Evolutionary conservation across 1,284 basidiomycete genomes (phyloP), one percentile per base, ranked within the genome.

Genomic region (Earliella scabrosa): DNA sequence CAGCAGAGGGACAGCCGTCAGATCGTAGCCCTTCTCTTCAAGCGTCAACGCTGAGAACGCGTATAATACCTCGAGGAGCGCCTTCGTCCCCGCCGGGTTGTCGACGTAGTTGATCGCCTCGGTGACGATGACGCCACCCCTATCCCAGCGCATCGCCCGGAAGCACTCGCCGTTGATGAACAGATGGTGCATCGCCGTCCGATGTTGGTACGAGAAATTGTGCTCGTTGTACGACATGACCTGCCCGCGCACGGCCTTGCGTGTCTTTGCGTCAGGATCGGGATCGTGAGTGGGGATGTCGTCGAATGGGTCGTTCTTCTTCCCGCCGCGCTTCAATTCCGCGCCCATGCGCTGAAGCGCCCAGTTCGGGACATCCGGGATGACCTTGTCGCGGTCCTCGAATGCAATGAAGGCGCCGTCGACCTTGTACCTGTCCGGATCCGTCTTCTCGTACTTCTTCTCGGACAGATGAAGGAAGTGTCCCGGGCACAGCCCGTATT

Each of bases 41-140:
- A 38, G 34, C 10, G 20, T 35, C 14, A 61, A 31, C 24, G 38
- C 4, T 4, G 38, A 36, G n/a, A 56, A 64, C 2, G 43, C 34
- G 53, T 59, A 62, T 9, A 64, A 27, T n/a, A 63, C 54, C n/a
- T 58, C 46, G 18, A 53, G 31, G 2, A 66, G 46, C 11, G 48
- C 3, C 9, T 18, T 14, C 2, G 64, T 59, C 9, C 57, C 32
- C 4, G 11, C 31, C 2, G 29, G 29, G 16, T 27, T 18, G 4
- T 16, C 21, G 21, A 35, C 39, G 34, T 55, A 55, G 36, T 45
- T 27, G 16, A 39, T 21, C 1, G 35, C 32, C 7, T 50, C 31
- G 1, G 53, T 38, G 16, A 45, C 40, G 24, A 55, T 31, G 11
- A 41, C 40, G 2, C 53, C 53, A 0, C 47, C 18, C 1, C 35